Percentiles rank a stretch among this genome's conserved stretches.
phyloP scores from a whole-genome alignment of 805 yeast species.

The Metschnikowia continentalis region DNA sequence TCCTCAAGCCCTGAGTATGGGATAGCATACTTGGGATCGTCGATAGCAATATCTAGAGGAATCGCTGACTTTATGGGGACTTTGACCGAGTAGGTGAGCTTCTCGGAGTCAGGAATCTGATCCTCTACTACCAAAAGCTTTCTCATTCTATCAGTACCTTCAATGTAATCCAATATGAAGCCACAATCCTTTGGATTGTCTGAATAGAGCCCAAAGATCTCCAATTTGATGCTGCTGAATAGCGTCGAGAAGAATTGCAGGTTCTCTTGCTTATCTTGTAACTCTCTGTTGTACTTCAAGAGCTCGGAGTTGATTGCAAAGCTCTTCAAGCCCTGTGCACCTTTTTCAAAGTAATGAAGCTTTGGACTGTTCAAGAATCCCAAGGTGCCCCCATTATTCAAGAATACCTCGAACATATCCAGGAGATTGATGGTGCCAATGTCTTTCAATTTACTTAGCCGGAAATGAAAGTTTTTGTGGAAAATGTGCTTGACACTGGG shows the following conservation, averaged over 20 bases:
- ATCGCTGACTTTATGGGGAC: constrained; percentile 30
- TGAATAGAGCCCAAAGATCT: constrained; percentile 32
- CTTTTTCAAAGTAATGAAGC: constrained; percentile 33
- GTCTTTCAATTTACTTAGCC: constrained; percentile 19
- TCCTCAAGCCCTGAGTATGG: constrained; percentile 22
- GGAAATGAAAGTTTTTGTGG: constrained; percentile 21
- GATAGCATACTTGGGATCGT: constrained; percentile 13
- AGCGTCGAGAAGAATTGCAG: constrained; percentile 42
- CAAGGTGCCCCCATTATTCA: constrained; percentile 34
- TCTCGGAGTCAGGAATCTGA: constrained; percentile 42
- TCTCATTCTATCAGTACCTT: constrained; percentile 65
- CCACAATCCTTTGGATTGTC: constrained; percentile 8
- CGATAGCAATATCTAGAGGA: constrained; percentile 20
- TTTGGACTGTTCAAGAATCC: constrained; percentile 29
- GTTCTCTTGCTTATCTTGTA: constrained; percentile 66
- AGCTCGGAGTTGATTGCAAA: constrained; percentile 43
- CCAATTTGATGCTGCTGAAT: constrained; percentile 47
- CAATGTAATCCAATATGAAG: constrained; percentile 63
- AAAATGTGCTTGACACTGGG: constrained; percentile 29
- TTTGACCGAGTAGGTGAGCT: constrained; percentile 37
- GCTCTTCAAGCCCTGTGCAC: constrained; percentile 29
- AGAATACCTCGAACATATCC: constrained; percentile 32
- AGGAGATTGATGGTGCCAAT: constrained; percentile 11
- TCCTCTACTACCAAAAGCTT: constrained; percentile 55
- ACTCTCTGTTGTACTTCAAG: constrained; percentile 46